Evolutionary conservation across 2,329 filamentous ascomycete species (phyloP).

Genomic region (Venturia oleaginea): DNA sequence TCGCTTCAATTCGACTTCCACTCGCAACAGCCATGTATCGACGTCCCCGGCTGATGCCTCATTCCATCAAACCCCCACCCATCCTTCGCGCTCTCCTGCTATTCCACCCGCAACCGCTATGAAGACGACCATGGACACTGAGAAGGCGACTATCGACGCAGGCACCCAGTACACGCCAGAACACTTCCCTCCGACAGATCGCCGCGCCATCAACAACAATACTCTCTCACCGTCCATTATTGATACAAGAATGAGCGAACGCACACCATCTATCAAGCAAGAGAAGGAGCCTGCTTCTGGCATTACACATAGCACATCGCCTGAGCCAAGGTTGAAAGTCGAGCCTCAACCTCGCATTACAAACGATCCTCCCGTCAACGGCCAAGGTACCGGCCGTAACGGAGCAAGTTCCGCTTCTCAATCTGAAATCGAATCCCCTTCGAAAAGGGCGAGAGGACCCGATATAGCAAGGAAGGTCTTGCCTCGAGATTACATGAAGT

Average conservation of each 20-base stretch:
- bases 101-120: too few relatives aligned
- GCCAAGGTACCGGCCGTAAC: neutral
- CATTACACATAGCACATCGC: neutral
- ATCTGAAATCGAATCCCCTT: constrained; percentile 15
- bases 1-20: constrained; percentile 1
- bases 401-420: neutral
- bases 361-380: neutral
- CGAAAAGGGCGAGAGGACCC: constrained; percentile 39
- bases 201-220: neutral
- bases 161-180: constrained; percentile 48
- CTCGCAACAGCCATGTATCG: constrained; percentile 2
- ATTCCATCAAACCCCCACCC: constrained; percentile 12
- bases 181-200: constrained; percentile 34
- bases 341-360: neutral
- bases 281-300: too few relatives aligned
- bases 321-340: neutral
- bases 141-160: constrained; percentile 41
- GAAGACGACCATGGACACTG: constrained; percentile 23
- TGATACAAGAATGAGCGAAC: neutral
- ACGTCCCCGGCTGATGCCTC: constrained; percentile 5
- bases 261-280: neutral
- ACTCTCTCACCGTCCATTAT: neutral
- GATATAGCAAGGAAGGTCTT: constrained; percentile 46
- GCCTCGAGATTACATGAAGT: constrained; percentile 71
- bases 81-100: constrained; percentile 20